A percentile compares a stretch with the other conserved stretches of the same genome.
Conservation (phyloP, 768 basidiomycete species). For the Bullera alba region DNA sequence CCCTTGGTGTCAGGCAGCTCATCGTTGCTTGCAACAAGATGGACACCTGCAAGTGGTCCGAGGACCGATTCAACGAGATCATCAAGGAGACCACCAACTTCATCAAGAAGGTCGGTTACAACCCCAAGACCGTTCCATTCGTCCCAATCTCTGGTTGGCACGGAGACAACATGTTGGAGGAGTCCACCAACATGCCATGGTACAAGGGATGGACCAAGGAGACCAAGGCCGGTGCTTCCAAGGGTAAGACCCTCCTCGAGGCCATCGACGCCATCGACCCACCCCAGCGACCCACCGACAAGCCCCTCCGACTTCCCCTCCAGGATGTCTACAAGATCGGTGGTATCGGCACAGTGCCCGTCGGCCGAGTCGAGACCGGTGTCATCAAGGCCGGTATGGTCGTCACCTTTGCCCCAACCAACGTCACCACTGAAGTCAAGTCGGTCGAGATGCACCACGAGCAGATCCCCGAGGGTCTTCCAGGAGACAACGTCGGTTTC, state of each 20-base stretch:
- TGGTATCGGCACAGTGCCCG: conserved; percentile 99
- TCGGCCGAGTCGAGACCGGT: conserved; percentile 99
- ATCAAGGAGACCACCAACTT: conserved; percentile 94
- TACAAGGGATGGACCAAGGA: conserved; percentile 99
- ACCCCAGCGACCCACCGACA: conserved; percentile 91
- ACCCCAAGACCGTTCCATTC: conserved; percentile 96
- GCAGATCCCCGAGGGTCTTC: conserved; percentile 84
- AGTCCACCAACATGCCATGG: conserved; percentile 93
- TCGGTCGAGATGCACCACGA: conserved; percentile 84
- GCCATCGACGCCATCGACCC: conserved; percentile 99
- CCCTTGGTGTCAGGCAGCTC: conserved; percentile 99
- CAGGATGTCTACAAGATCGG: conserved; percentile 99
- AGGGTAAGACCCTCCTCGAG: conserved; percentile 99
- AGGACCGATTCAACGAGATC: conserved; percentile 99
- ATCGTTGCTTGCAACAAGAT: conserved; percentile 95
- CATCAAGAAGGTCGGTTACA: conserved; percentile 99
- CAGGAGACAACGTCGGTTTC: conserved; percentile 98
- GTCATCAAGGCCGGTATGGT: conserved; percentile 86
- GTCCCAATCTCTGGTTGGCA: conserved; percentile 99
- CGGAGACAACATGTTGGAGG: conserved; percentile 99
- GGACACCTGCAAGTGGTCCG: conserved; percentile 99
- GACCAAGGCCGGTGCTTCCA: conserved; percentile 80
- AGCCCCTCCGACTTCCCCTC: conserved; percentile 99
- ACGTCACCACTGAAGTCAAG: conserved; percentile 99
- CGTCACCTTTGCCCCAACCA: conserved; percentile 90